Conservation (phyloP, 2,329 filamentous ascomycete species). For the Cladosporium sp. region DNA sequence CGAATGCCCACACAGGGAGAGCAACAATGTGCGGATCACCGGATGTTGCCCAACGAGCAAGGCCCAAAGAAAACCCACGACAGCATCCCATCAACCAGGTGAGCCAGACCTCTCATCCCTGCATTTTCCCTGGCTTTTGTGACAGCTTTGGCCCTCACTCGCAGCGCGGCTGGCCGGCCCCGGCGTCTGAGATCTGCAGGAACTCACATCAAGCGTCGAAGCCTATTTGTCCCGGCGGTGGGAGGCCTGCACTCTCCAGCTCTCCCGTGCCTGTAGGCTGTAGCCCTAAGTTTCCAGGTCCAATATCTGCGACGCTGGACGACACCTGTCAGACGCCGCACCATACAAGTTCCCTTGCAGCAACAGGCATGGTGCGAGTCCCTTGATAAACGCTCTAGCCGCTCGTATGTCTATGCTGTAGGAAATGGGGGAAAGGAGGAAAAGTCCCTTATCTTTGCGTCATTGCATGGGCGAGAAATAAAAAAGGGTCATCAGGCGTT, state of each 20-base stretch:
- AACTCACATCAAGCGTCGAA: conserved; percentile 1
- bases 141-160: not conserved
- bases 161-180: not conserved
- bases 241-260: too few species aligned
- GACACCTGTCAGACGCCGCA: conserved; percentile 8
- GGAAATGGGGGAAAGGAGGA: too few species aligned
- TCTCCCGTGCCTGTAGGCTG: too few species aligned
- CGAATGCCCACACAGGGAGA: not conserved
- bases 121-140: not conserved
- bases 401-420: too few species aligned
- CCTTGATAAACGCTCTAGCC: too few species aligned
- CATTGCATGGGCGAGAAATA: too few species aligned
- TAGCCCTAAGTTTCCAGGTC: too few species aligned
- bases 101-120: not conserved
- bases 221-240: conserved; percentile 3
- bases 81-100: not conserved
- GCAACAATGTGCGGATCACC: too few species aligned
- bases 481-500: too few species aligned
- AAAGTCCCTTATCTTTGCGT: too few species aligned
- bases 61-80: not conserved
- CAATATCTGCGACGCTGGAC: not conserved
- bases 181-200: conserved; percentile 6
- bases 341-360: too few species aligned
- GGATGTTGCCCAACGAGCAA: not conserved
- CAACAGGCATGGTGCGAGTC: too few species aligned